Conservation (phyloP, 2,329 filamentous ascomycete genomes). For the Colletotrichum lentis region DNA sequence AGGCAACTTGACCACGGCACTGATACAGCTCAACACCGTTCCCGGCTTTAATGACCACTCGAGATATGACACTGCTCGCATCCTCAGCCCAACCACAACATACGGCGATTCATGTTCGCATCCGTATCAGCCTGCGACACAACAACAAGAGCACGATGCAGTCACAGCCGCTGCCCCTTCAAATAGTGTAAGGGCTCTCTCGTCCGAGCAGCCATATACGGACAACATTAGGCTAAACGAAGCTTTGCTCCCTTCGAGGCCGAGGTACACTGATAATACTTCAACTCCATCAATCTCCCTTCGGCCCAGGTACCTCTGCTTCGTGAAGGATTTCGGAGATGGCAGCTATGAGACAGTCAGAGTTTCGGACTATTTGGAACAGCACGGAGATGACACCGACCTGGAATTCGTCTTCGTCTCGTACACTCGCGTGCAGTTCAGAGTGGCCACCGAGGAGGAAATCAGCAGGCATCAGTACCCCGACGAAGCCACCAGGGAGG, state of each 20-base stretch:
- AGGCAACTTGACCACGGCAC: background rate
- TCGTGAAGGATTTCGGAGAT: constrained; percentile 38
- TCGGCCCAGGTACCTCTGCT: constrained; percentile 41
- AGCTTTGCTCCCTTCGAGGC: background rate
- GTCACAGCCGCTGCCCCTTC: background rate
- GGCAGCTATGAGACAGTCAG: constrained; percentile 39
- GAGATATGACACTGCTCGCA: background rate
- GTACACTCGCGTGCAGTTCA: constrained; percentile 53
- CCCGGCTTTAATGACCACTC: background rate
- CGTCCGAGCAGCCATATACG: background rate
- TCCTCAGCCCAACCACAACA: background rate
- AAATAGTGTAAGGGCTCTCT: background rate
- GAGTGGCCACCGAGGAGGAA: constrained; percentile 41
- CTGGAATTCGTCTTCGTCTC: constrained; percentile 52
- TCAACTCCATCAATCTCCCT: background rate
- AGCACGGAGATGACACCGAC: constrained; percentile 40
- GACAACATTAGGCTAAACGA: background rate
- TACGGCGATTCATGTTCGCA: background rate
- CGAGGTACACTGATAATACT: background rate
- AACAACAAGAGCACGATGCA: background rate
- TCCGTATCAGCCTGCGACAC: background rate
- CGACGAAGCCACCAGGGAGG: constrained; percentile 38
- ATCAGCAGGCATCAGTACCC: constrained; percentile 25
- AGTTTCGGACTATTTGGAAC: constrained; percentile 41
- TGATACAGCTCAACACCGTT: background rate